Evolutionary conservation across 306 rosid genomes (phyloP), one percentile per base, ranked within the genome.

Genomic region (Quillaja saponaria): DNA sequence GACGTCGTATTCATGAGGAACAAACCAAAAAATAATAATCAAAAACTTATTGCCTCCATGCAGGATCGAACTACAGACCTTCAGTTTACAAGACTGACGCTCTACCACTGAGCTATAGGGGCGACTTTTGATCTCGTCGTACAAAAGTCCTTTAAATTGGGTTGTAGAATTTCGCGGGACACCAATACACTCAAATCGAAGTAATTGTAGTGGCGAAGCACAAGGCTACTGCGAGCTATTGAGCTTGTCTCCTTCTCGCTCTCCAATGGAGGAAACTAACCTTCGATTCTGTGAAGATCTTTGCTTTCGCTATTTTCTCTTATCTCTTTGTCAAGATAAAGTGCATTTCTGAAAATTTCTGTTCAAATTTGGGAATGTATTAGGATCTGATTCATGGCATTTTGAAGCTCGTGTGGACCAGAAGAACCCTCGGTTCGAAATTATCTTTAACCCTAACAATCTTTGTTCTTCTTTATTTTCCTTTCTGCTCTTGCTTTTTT

Each of bases 391-490:
- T 92, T 47, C 79, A 74, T 66, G 80, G 83, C 61, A 76, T 92
- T 75, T 76, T 92, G 85, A 91, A 86, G 92, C 84, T 71, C 66
- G 73, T 86, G 34, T 92, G 89, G 94, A 73, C 71, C 67, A 66
- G 71, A 71, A 80, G 82, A 80, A 81, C 86, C 37, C 75, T 81
- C 25, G 95, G 97, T 91, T 47, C 10, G 60, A 31, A 18, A 18
- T 46, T 53, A 39, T 10, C 7, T 14, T 20, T 59, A 33, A 19
- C 11, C 5, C 40, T n/a, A n/a, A n/a, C n/a, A n/a, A n/a, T 31
- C 31, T 13, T 35, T 16, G 37, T 58, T 53, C 19, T 25, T 51
- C 63, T 21, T 25, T 41, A 39, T 2, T 33, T 16, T 39, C 62
- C 11, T 11, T 15, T 0, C 45, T 54, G 38, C 14, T 49, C 13